A percentile compares a stretch with the other conserved stretches of the same genome.
These are phyloP conservation scores for Pythium plurisporium DNA, from an alignment of 352 stramenopile genomes.

Conservation along the genomic window DNA sequence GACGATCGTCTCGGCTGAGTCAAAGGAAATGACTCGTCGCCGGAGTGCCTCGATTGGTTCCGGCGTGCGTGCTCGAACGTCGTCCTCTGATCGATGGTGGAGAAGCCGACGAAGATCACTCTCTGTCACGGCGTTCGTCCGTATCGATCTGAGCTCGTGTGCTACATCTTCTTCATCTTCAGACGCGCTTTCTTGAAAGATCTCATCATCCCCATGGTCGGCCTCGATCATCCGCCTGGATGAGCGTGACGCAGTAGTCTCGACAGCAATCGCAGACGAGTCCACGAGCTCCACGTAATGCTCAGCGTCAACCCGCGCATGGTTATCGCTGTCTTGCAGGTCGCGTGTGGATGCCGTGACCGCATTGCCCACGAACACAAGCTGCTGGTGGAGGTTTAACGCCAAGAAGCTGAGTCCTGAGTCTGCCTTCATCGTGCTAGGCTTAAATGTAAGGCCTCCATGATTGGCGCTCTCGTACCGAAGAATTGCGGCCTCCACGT, in stretches of 20 bases:
- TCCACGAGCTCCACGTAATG: constrained; percentile 24
- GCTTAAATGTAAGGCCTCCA: constrained; percentile 76
- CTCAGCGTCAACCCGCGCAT: not conserved
- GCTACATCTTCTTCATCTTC: constrained; percentile 28
- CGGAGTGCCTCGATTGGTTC: constrained; percentile 59
- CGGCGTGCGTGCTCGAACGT: not conserved
- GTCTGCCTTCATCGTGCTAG: constrained; percentile 86
- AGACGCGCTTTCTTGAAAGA: constrained; percentile 18
- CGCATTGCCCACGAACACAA: constrained; percentile 74
- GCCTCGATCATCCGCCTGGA: constrained; percentile 17
- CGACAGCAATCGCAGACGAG: constrained; percentile 2
- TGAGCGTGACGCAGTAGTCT: not conserved
- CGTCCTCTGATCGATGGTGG: constrained; percentile 17
- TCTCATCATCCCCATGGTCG: not conserved
- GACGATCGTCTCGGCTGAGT: constrained; percentile 72
- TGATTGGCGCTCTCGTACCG: constrained; percentile 67
- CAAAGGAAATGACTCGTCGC: constrained; percentile 68
- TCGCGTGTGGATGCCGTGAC: constrained; percentile 36
- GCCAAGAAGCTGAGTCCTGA: constrained; percentile 68
- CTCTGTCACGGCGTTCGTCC: no score
- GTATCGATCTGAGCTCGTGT: no score
- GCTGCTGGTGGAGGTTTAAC: constrained; percentile 82
- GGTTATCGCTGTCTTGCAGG: not conserved
- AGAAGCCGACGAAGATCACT: no score
- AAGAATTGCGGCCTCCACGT: constrained; percentile 73